Percentiles rank a stretch among this genome's conserved stretches.
Evolutionary conservation across 176 grass and related monocot genomes (phyloP).

Genomic region (Rhynchospora breviuscula): DNA sequence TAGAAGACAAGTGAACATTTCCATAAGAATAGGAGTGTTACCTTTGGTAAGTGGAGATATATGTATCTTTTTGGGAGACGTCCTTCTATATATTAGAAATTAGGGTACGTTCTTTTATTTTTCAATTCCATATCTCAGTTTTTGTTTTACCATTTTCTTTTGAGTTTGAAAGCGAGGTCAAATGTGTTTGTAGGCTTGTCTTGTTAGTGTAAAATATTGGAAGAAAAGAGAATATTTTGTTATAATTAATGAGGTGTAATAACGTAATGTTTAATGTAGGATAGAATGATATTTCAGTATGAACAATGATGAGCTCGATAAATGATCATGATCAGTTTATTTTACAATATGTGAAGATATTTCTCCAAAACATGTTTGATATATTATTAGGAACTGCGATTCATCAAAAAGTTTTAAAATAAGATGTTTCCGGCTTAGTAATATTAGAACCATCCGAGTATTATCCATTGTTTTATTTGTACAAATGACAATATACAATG

Average conservation of each 20-base stretch:
- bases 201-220: slow-evolving; percentile 11
- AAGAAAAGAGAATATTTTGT: slow-evolving; percentile 7
- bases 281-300: not conserved
- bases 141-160: not conserved
- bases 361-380: not conserved
- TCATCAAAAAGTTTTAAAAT: not conserved
- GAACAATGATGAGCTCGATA: not conserved
- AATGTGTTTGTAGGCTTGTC: slow-evolving; percentile 4
- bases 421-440: not conserved
- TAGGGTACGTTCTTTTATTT: not conserved
- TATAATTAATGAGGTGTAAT: slow-evolving; percentile 10
- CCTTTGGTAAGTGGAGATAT: not conserved
- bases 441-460: not conserved
- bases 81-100: slow-evolving; percentile 16
- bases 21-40: not conserved
- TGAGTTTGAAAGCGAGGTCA: not conserved
- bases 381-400: not conserved
- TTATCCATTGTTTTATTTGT: not conserved
- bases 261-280: slow-evolving; percentile 11
- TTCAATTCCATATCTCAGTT: not conserved
- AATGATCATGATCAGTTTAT: not conserved
- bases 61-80: not conserved
- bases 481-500: not conserved
- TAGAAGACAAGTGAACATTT: slow-evolving; percentile 1
- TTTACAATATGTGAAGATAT: not conserved